Evolutionary conservation across 2,329 filamentous ascomycete genomes (phyloP).

Genomic region (Cytospora piceae): DNA sequence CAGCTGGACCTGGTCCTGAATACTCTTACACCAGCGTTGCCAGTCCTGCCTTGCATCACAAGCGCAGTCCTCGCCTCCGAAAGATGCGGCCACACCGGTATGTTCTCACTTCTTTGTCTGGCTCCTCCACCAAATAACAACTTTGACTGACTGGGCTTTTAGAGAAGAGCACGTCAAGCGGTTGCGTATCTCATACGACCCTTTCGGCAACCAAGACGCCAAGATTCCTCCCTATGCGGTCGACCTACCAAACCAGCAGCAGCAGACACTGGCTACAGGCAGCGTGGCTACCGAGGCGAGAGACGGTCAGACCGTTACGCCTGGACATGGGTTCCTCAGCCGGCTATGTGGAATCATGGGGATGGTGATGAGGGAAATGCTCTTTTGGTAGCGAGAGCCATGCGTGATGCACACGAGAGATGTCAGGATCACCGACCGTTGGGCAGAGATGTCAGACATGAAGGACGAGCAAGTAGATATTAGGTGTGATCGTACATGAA

Average conservation of each 20-base stretch:
- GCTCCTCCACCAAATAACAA: background rate
- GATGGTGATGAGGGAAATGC: background rate
- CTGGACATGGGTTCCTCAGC: background rate
- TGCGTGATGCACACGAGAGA: background rate
- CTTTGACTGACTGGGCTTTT: background rate
- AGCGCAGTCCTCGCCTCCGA: constrained; percentile 1
- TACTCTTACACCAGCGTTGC: background rate
- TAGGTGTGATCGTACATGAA: no score
- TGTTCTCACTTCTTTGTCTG: background rate
- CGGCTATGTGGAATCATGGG: background rate
- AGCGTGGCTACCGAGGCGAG: background rate
- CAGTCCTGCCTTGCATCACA: background rate
- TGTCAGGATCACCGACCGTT: no score
- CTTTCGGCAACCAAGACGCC: constrained; percentile 8
- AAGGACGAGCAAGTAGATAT: no score
- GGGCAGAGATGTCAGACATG: no score
- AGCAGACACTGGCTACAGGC: background rate
- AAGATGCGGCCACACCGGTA: constrained; percentile 17
- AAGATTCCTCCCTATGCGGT: background rate
- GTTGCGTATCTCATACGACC: constrained; percentile 13
- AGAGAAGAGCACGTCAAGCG: constrained; percentile 26
- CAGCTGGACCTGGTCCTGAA: constrained; percentile 4
- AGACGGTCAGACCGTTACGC: background rate
- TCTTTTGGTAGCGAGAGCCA: background rate
- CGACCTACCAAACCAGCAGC: background rate